Conservation (phyloP, 2,329 filamentous ascomycete species). For the Aurifilum marmelostoma region DNA sequence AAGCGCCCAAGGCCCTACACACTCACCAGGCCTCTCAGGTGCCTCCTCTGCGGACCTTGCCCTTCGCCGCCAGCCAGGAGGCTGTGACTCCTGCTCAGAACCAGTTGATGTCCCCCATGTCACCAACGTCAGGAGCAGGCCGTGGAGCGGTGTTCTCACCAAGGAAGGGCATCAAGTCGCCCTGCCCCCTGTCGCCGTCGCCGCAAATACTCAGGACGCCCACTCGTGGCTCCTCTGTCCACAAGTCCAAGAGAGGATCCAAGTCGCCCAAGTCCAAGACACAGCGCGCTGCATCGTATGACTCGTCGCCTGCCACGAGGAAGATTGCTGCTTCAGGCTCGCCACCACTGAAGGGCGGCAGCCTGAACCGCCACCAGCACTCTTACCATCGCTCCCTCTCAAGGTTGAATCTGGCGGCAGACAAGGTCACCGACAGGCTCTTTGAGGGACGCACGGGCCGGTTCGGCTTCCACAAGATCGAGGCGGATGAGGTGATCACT, state of each 20-base stretch:
- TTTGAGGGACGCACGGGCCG: constrained; percentile 52
- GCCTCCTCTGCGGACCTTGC: constrained; percentile 16
- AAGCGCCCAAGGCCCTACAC: constrained; percentile 19
- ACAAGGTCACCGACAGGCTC: constrained; percentile 58
- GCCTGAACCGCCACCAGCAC: constrained; percentile 19
- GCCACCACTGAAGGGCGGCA: neutral
- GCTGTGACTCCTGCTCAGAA: constrained; percentile 1
- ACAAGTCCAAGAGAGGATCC: constrained; percentile 23
- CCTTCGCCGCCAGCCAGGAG: constrained; percentile 4
- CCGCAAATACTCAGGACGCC: constrained; percentile 22
- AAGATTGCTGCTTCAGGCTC: neutral
- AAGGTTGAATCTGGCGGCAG: constrained; percentile 55
- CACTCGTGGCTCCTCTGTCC: constrained; percentile 18
- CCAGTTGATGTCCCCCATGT: constrained; percentile 21
- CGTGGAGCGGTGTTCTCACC: constrained; percentile 16
- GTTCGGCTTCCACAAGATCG: constrained; percentile 41
- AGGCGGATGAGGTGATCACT: constrained; percentile 63
- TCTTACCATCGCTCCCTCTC: constrained; percentile 33
- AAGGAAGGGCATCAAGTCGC: constrained; percentile 19
- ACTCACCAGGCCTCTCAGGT: constrained; percentile 11
- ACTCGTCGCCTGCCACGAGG: constrained; percentile 9
- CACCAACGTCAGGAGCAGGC: constrained; percentile 20
- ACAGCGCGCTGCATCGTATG: constrained; percentile 14
- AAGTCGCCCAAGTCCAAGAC: constrained; percentile 20
- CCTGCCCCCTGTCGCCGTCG: constrained; percentile 15